Percentiles rank a stretch among this genome's conserved stretches.
These are phyloP conservation scores for Raffaelea albimanens DNA, from an alignment of 2,329 filamentous ascomycete species.

Conservation along the genomic window DNA sequence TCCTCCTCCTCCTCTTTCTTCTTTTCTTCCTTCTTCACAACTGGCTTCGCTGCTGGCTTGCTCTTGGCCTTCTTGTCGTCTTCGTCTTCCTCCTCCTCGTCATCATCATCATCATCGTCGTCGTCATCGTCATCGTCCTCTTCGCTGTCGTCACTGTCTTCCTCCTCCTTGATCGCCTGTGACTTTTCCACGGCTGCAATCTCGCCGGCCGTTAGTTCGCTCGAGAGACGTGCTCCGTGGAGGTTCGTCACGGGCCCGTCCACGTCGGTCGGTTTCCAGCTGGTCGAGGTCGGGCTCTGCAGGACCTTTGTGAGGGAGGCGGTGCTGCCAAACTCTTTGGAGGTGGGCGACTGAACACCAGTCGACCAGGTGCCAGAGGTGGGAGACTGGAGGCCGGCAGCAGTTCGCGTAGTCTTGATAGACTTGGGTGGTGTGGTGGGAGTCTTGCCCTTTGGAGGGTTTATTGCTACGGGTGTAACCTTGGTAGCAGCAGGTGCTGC, in stretches of 20 bases:
- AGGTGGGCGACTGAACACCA: neutral
- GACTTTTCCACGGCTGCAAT: constrained; percentile 29
- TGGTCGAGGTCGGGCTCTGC: constrained; percentile 28
- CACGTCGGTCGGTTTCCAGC: constrained; percentile 29
- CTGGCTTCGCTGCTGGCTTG: too few relatives aligned
- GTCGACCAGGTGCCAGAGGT: constrained; percentile 32
- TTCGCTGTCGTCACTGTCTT: constrained; percentile 23
- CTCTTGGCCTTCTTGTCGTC: constrained; percentile 15
- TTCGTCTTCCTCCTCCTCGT: constrained; percentile 16
- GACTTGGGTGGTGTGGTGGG: constrained; percentile 10
- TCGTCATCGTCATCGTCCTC: constrained; percentile 22
- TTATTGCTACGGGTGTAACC: too few relatives aligned
- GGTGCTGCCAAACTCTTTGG: constrained; percentile 5
- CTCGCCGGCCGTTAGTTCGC: constrained; percentile 25
- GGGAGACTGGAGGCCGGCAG: constrained; percentile 33
- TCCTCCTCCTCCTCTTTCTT: constrained; percentile 16
- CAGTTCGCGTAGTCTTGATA: constrained; percentile 7
- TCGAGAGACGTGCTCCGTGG: constrained; percentile 22
- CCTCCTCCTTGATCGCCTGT: constrained; percentile 30
- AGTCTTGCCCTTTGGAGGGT: constrained; percentile 6
- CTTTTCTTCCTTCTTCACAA: constrained; percentile 17
- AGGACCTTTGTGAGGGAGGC: constrained; percentile 22
- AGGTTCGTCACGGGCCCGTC: constrained; percentile 21
- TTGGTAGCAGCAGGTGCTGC: neutral
- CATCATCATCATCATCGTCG: constrained; percentile 15